These are phyloP conservation scores for Pleurotus salmoneostramineus DNA, from an alignment of 768 basidiomycete species.

Conservation along the genomic window DNA sequence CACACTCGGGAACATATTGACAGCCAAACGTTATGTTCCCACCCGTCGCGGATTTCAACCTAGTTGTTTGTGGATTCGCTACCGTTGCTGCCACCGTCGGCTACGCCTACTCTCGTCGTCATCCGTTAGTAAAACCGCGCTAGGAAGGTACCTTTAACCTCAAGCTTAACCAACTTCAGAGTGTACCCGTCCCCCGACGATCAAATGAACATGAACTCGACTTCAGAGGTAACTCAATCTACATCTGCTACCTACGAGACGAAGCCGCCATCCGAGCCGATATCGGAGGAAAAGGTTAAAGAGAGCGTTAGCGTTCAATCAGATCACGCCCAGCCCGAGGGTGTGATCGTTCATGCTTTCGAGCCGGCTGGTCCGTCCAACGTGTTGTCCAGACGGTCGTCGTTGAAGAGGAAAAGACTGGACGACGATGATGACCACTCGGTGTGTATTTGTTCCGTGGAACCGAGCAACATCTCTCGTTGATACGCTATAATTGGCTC, in stretches of 20 bases:
- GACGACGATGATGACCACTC: slow-evolving; percentile 17
- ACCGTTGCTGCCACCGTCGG: slow-evolving; percentile 59
- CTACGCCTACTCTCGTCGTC: slow-evolving; percentile 49
- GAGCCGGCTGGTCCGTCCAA: background rate
- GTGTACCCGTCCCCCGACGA: background rate
- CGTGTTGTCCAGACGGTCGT: slow-evolving; percentile 3
- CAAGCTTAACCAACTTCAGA: slow-evolving; percentile 6
- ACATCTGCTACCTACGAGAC: background rate
- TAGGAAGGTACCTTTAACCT: slow-evolving; percentile 1
- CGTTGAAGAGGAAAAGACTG: slow-evolving; percentile 26
- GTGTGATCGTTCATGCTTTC: background rate
- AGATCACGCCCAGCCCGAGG: background rate
- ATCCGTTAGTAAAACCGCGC: slow-evolving; percentile 22
- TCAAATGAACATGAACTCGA: background rate
- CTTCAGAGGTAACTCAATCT: background rate
- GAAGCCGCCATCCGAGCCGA: background rate
- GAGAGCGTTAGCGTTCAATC: background rate
- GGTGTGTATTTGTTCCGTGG: slow-evolving; percentile 7
- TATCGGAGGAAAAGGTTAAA: slow-evolving; percentile 5
- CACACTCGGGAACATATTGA: background rate
- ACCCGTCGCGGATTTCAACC: slow-evolving; percentile 43
- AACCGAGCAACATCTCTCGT: background rate
- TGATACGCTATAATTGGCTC: background rate
- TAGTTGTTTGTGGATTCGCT: slow-evolving; percentile 53
- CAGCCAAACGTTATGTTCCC: slow-evolving; percentile 34